A percentile compares a stretch with the other conserved stretches of the same genome.
phyloP scores from a whole-genome alignment of 306 rosid species.

The Vigna radiata region DNA sequence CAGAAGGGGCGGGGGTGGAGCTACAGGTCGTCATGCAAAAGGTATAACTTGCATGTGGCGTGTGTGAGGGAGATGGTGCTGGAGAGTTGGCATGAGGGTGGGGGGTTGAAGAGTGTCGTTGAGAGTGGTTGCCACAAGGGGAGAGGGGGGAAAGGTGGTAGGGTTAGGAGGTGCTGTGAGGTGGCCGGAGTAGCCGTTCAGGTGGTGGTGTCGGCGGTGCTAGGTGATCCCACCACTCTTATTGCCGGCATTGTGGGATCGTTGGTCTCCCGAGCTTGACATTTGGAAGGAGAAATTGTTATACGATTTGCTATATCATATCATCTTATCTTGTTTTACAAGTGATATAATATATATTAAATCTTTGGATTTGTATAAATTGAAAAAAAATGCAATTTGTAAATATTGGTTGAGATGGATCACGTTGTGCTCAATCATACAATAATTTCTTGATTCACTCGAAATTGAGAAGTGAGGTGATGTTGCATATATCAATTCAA shows the following conservation, averaged over 20 bases:
- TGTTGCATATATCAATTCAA: too few species aligned
- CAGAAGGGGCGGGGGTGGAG: conserved; percentile 91
- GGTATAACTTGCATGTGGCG: conserved; percentile 85
- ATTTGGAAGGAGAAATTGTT: not conserved
- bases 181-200: conserved; percentile 85
- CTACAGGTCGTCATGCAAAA: conserved; percentile 80
- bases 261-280: conserved; percentile 48
- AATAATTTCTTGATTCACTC: too few species aligned
- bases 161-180: conserved; percentile 72
- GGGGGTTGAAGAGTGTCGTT: conserved; percentile 54
- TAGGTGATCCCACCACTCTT: conserved; percentile 92
- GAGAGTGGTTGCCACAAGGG: conserved; percentile 29
- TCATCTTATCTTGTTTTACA: too few species aligned
- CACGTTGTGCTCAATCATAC: too few species aligned
- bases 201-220: conserved; percentile 75
- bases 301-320: too few species aligned
- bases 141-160: conserved; percentile 63
- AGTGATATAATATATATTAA: too few species aligned
- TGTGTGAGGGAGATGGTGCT: conserved; percentile 88
- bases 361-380: too few species aligned
- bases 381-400: too few species aligned
- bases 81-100: conserved; percentile 72
- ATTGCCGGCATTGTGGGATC: conserved; percentile 83
- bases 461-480: too few species aligned
- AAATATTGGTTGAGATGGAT: too few species aligned